Conservation (phyloP, 1,284 basidiomycete genomes). For the Erythrobasidium hasegawianum region DNA sequence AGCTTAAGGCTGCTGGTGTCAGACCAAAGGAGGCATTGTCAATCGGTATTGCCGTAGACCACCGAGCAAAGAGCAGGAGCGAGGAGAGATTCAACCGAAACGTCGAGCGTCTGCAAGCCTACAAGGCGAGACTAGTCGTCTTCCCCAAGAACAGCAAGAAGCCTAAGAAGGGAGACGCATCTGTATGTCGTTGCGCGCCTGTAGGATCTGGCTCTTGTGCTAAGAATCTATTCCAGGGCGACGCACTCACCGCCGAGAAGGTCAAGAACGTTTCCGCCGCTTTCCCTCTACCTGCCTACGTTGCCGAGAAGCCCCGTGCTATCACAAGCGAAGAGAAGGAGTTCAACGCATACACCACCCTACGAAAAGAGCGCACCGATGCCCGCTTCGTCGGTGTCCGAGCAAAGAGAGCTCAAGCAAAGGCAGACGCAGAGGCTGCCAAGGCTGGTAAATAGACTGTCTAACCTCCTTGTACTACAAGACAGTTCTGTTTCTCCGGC, state of each 20-base stretch:
- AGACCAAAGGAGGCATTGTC: slow-evolving; percentile 89
- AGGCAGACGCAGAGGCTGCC: slow-evolving; percentile 56
- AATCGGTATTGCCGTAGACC: slow-evolving; percentile 93
- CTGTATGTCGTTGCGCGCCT: slow-evolving; percentile 60
- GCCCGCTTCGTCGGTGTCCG: slow-evolving; percentile 82
- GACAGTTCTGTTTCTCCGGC: not conserved
- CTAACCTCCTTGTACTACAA: not conserved
- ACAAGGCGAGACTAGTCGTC: slow-evolving; percentile 73
- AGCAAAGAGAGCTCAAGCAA: slow-evolving; percentile 65
- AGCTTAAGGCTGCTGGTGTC: slow-evolving; percentile 96
- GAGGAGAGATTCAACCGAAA: slow-evolving; percentile 97
- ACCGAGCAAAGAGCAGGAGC: slow-evolving; percentile 85
- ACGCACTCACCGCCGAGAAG: slow-evolving; percentile 75
- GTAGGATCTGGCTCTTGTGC: too few relatives aligned
- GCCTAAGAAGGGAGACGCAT: slow-evolving; percentile 90
- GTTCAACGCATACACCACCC: slow-evolving; percentile 81
- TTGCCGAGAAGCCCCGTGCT: slow-evolving; percentile 78
- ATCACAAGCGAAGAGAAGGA: slow-evolving; percentile 90
- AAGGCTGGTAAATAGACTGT: slow-evolving; percentile 26
- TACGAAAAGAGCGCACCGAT: slow-evolving; percentile 79
- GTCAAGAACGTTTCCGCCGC: slow-evolving; percentile 58
- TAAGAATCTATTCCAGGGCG: slow-evolving; percentile 57
- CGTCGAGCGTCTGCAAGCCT: slow-evolving; percentile 89
- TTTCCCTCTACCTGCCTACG: slow-evolving; percentile 63
- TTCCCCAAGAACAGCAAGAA: slow-evolving; percentile 83